Evolutionary conservation across 192 early-diverging fungal species (phyloP).

Genomic region (Backusella australiensis): DNA sequence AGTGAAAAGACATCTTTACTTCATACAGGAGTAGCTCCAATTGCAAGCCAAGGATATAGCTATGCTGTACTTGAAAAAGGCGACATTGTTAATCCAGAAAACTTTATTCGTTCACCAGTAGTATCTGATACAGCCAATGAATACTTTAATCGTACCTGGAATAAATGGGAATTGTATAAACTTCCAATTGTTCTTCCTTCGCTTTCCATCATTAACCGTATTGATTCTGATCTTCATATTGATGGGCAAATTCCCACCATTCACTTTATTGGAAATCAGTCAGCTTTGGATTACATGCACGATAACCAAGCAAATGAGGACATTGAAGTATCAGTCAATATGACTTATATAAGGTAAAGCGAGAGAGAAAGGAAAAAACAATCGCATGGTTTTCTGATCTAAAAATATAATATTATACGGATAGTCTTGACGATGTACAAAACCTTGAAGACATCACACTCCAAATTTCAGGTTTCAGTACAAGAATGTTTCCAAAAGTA

Average conservation of each 20-base stretch:
- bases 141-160: background rate
- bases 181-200: background rate
- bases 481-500: background rate
- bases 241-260: constrained; percentile 8
- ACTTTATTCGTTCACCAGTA: background rate
- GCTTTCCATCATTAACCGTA: background rate
- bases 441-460: background rate
- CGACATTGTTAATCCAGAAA: background rate
- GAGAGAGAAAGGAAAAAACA: background rate
- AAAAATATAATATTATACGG: background rate
- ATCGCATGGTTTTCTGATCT: background rate
- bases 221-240: background rate
- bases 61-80: background rate
- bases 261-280: constrained; percentile 2
- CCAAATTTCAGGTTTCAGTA: background rate
- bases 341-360: constrained; percentile 8
- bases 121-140: background rate
- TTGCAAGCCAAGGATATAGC: no score
- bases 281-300: background rate
- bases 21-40: no score
- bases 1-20: no score
- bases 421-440: background rate
- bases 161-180: background rate
- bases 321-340: background rate
- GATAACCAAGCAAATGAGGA: background rate